Percentiles rank a stretch among this genome's conserved stretches.
These are phyloP conservation scores for Alternaria conjuncta DNA, from an alignment of 2,329 filamentous ascomycete species.

Conservation along the genomic window DNA sequence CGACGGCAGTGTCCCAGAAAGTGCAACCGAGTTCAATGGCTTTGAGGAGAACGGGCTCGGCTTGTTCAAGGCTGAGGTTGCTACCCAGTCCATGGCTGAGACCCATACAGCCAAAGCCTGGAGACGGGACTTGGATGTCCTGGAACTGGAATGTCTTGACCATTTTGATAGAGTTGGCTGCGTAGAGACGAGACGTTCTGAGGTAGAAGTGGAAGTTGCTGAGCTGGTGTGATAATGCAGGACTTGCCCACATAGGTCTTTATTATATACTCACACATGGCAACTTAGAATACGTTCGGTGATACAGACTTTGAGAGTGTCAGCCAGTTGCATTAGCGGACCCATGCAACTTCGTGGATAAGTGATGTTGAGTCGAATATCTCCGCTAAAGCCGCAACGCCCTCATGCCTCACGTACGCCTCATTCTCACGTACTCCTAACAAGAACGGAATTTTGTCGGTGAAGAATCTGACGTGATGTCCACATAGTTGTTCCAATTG, in stretches of 20 bases:
- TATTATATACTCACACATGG: not conserved
- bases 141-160: conserved; percentile 29
- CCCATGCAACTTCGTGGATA: not conserved
- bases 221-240: not conserved
- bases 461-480: not conserved
- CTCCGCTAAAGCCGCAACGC: not conserved
- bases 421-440: not conserved
- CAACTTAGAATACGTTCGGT: not conserved
- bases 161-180: conserved; percentile 8
- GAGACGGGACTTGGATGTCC: conserved; percentile 50
- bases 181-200: not conserved
- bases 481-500: not conserved
- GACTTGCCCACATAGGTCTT: not conserved
- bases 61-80: conserved; percentile 51
- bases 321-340: not conserved
- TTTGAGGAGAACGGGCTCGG: conserved; percentile 58
- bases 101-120: conserved; percentile 66
- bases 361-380: not conserved
- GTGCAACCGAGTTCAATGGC: conserved; percentile 58
- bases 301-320: not conserved
- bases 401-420: not conserved
- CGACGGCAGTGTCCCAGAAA: conserved; percentile 58
- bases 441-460: not conserved
- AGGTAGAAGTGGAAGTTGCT: not conserved
- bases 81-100: conserved; percentile 54